Percentiles rank a stretch among this genome's conserved stretches.
Conservation (phyloP, 495 filamentous ascomycete species). For the Oidiodendron maius region DNA sequence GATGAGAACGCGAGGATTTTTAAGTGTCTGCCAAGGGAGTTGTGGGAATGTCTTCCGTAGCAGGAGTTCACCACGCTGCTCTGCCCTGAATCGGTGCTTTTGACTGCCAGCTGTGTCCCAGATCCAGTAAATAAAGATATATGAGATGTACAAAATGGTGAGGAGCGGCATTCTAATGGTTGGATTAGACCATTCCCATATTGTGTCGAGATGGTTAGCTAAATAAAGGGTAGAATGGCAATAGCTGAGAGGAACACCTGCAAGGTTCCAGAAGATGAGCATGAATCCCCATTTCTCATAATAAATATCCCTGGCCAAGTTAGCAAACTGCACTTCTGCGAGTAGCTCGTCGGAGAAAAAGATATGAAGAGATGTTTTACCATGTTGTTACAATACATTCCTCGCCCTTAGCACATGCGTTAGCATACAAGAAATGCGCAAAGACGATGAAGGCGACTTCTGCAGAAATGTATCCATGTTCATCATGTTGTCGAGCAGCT, state of each 20-base stretch:
- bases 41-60: slow-evolving; percentile 83
- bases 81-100: slow-evolving; percentile 88
- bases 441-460: slow-evolving; percentile 85
- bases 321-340: no score
- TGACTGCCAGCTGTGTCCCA: slow-evolving; percentile 91
- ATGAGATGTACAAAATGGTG: slow-evolving; percentile 57
- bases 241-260: slow-evolving; percentile 91
- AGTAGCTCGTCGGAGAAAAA: no score
- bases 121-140: slow-evolving; percentile 84
- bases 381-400: slow-evolving; percentile 91
- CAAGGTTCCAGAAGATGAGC: slow-evolving; percentile 99
- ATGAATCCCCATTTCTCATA: slow-evolving; percentile 99
- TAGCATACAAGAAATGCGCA: slow-evolving; percentile 94
- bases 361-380: slow-evolving; percentile 31
- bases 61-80: slow-evolving; percentile 67
- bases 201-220: slow-evolving; percentile 74
- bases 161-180: no score
- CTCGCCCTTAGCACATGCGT: slow-evolving; percentile 94
- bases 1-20: slow-evolving; percentile 83
- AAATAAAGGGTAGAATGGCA: slow-evolving; percentile 96
- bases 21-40: slow-evolving; percentile 79
- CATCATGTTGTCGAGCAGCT: slow-evolving; percentile 81
- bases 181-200: slow-evolving; percentile 62
- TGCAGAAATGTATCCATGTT: slow-evolving; percentile 84
- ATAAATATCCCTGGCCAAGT: slow-evolving; percentile 69